phyloP scores from a whole-genome alignment of 345 rosid genomes.

The Lepidium sativum region DNA sequence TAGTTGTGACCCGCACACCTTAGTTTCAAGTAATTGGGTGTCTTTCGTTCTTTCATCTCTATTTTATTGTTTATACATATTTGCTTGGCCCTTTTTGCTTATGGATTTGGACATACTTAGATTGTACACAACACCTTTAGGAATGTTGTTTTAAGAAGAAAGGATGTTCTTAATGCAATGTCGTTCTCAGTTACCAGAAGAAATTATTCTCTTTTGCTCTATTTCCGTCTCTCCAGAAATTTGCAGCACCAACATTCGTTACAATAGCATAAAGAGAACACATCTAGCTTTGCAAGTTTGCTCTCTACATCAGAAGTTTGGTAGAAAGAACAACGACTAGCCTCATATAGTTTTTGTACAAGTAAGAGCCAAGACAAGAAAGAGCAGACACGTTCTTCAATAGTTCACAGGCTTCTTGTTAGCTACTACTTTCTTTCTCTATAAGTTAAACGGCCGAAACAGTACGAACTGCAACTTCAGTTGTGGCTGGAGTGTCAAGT shows the following conservation, averaged over 20 bases:
- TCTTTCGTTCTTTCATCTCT: neutral
- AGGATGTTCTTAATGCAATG: neutral
- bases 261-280: neutral
- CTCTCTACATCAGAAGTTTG: neutral
- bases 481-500: neutral
- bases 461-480: neutral
- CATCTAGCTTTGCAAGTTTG: neutral
- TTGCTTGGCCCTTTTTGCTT: neutral
- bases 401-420: neutral
- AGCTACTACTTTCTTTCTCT: neutral
- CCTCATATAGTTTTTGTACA: neutral
- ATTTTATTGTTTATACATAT: slow-evolving; percentile 13
- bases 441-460: neutral
- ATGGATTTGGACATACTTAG: neutral
- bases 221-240: neutral
- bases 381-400: neutral
- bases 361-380: neutral
- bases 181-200: neutral
- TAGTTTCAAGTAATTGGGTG: slow-evolving; percentile 16
- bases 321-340: neutral
- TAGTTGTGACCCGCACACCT: neutral
- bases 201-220: neutral
- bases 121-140: slow-evolving; percentile 3
- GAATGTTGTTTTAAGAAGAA: neutral
- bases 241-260: neutral